Percentiles rank a stretch among this genome's conserved stretches.
phyloP scores from a whole-genome alignment of 225 moss, liverwort and hornwort species.

The Polytrichum formosum region DNA sequence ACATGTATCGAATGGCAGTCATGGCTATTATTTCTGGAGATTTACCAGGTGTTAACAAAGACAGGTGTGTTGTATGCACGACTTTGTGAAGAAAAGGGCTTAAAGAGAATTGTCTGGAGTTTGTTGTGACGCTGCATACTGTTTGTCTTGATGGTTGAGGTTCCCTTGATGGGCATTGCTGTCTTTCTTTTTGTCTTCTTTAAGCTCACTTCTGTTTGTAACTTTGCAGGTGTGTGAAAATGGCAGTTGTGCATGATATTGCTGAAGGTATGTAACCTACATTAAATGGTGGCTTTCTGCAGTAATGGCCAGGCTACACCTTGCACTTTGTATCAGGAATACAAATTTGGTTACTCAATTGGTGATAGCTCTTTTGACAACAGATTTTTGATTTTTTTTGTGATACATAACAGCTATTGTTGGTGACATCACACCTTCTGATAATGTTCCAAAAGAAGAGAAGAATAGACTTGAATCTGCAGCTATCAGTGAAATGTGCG shows the following conservation, averaged over 20 bases:
- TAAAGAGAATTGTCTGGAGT: too few species aligned
- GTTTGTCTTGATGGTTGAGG: not conserved
- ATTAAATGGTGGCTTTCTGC: too few species aligned
- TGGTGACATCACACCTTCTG: conserved; percentile 87
- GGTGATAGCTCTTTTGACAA: not conserved
- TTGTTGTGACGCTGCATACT: too few species aligned
- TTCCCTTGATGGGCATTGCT: not conserved
- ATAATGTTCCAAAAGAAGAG: conserved; percentile 86
- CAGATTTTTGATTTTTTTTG: not conserved
- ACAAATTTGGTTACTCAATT: not conserved
- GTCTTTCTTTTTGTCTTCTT: not conserved
- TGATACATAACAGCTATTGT: conserved; percentile 64
- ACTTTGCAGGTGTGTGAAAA: conserved; percentile 83
- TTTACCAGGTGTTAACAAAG: conserved; percentile 87
- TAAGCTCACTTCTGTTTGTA: conserved; percentile 11
- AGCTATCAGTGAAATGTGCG: conserved; percentile 86
- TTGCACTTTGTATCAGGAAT: too few species aligned
- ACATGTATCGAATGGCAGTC: conserved; percentile 98
- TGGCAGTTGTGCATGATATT: conserved; percentile 98
- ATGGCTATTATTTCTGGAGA: conserved; percentile 90
- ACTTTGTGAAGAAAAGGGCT: too few species aligned
- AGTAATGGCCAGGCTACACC: too few species aligned
- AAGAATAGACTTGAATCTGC: conserved; percentile 86
- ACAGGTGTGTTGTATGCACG: conserved; percentile 46
- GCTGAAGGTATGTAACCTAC: conserved; percentile 57